phyloP scores from a whole-genome alignment of 1,284 basidiomycete species.

The Heterobasidion occidentale region DNA sequence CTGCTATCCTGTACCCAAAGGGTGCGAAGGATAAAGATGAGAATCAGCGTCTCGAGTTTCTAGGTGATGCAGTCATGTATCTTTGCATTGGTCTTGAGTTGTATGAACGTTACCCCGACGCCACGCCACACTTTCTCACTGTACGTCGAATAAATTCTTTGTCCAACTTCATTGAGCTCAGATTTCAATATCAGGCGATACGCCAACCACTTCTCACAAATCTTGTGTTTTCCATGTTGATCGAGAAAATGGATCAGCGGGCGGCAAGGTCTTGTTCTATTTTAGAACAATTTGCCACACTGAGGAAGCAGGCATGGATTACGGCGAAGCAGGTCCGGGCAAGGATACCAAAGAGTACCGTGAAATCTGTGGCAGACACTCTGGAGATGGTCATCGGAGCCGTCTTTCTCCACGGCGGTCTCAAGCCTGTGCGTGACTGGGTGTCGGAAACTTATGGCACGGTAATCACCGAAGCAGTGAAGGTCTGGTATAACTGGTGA shows the following conservation, averaged over 20 bases:
- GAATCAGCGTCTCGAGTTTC: slow-evolving; percentile 25
- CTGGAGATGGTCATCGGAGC: slow-evolving; percentile 25
- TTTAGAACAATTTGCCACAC: not conserved
- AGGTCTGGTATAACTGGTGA: slow-evolving; percentile 10
- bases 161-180: not conserved
- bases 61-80: slow-evolving; percentile 27
- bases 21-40: slow-evolving; percentile 5
- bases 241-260: slow-evolving; percentile 21
- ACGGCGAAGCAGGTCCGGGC: not conserved
- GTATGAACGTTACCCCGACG: slow-evolving; percentile 18
- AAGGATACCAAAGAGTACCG: slow-evolving; percentile 3
- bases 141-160: slow-evolving; percentile 14
- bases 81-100: slow-evolving; percentile 21
- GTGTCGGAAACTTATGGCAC: slow-evolving; percentile 17
- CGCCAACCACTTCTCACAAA: slow-evolving; percentile 2
- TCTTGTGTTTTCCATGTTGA: slow-evolving; percentile 19
- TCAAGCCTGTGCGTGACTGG: slow-evolving; percentile 20
- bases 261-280: slow-evolving; percentile 14
- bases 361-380: slow-evolving; percentile 23
- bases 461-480: slow-evolving; percentile 13
- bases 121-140: slow-evolving; percentile 20
- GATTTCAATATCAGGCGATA: not conserved
- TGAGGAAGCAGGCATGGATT: not conserved
- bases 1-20: slow-evolving; percentile 12
- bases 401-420: slow-evolving; percentile 21